phyloP scores from a whole-genome alignment of 2,329 filamentous ascomycete species.

The Monosporascus sp. region DNA sequence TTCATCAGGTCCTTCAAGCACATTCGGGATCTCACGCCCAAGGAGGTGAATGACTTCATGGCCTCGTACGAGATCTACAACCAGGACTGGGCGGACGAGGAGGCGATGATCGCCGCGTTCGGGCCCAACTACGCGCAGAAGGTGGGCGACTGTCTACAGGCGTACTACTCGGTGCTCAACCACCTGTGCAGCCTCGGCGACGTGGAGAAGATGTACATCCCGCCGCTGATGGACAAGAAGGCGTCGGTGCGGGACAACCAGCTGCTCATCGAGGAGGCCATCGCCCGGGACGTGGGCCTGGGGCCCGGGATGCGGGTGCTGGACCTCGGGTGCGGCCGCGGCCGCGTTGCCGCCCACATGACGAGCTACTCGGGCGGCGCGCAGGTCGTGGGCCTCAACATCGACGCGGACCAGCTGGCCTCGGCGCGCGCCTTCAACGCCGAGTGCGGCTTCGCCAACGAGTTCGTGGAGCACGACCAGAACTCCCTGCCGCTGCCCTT shows the following conservation, averaged over 20 bases:
- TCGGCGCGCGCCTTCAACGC: conserved; percentile 27
- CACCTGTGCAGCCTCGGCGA: conserved; percentile 50
- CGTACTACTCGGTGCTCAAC: conserved; percentile 51
- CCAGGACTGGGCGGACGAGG: conserved; percentile 48
- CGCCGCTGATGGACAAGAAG: conserved; percentile 46
- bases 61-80: conserved; percentile 53
- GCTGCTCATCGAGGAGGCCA: conserved; percentile 46
- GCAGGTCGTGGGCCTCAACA: conserved; percentile 47
- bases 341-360: conserved; percentile 51
- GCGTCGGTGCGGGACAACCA: conserved; percentile 47
- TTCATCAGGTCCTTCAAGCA: conserved; percentile 47
- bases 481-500: conserved; percentile 49
- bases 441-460: conserved; percentile 32
- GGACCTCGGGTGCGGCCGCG: conserved; percentile 49
- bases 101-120: conserved; percentile 41
- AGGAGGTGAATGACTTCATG: conserved; percentile 52
- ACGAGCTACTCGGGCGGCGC: conserved; percentile 42
- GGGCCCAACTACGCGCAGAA: conserved; percentile 45
- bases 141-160: conserved; percentile 45
- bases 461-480: conserved; percentile 46
- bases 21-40: conserved; percentile 41
- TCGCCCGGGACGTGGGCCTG: conserved; percentile 42
- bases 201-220: conserved; percentile 56
- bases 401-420: conserved; percentile 45
- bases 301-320: conserved; percentile 41